These are phyloP conservation scores for Pichia californica DNA, from an alignment of 805 yeast species.

Conservation along the genomic window DNA sequence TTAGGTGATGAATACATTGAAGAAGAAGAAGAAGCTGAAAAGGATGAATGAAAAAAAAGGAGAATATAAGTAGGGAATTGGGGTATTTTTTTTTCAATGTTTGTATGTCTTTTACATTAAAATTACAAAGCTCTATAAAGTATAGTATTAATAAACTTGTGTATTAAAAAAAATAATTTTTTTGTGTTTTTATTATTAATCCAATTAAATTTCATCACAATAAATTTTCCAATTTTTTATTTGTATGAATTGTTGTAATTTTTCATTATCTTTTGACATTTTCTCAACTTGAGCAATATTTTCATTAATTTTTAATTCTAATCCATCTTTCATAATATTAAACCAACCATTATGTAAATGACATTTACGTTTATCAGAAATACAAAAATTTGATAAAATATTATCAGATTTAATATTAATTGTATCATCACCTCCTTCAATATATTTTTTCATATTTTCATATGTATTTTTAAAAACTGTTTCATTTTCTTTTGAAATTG, in stretches of 20 bases:
- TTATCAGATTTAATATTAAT: constrained; percentile 5
- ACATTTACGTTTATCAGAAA: constrained; percentile 52
- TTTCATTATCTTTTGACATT: constrained; percentile 17
- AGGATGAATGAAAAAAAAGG: constrained; percentile 22
- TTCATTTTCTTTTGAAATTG: constrained; percentile 8
- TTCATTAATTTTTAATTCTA: constrained; percentile 30
- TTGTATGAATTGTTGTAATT: constrained; percentile 28
- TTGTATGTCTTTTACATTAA: no score
- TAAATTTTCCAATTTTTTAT: constrained; percentile 28
- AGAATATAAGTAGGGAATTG: constrained; percentile 23
- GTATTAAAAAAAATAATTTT: neutral
- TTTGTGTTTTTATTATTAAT: no score
- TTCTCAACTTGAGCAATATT: constrained; percentile 16
- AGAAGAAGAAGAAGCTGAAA: constrained; percentile 34
- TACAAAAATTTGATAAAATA: constrained; percentile 33
- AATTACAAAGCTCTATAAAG: no score
- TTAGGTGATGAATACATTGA: constrained; percentile 33
- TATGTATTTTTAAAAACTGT: constrained; percentile 14
- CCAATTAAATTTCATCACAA: constrained; percentile 3
- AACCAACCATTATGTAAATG: constrained; percentile 38
- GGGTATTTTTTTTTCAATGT: no score
- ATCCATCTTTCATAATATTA: constrained; percentile 29
- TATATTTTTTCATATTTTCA: constrained; percentile 6
- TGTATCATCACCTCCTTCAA: constrained; percentile 6
- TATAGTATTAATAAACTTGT: no score